These are phyloP conservation scores for Emmonsiellopsis sp. DNA, from an alignment of 2,329 filamentous ascomycete genomes.

Conservation along the genomic window DNA sequence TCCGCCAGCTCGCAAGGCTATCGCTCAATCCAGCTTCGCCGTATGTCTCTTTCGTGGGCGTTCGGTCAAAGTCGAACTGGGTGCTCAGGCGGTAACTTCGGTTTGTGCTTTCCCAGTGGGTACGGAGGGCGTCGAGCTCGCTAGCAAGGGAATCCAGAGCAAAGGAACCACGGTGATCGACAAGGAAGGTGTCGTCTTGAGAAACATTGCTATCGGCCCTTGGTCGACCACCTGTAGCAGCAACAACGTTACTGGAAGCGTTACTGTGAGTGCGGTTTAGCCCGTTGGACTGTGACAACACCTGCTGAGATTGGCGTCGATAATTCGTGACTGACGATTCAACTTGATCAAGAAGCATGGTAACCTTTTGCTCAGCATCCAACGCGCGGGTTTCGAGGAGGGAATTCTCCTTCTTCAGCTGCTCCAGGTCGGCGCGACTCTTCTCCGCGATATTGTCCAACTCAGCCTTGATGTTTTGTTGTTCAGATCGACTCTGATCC, in stretches of 20 bases:
- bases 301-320: conserved; percentile 59
- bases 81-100: conserved; percentile 89
- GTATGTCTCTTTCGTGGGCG: conserved; percentile 37
- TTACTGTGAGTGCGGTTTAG: conserved; percentile 46
- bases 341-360: conserved; percentile 86
- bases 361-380: conserved; percentile 89
- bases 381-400: conserved; percentile 73
- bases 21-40: conserved; percentile 49
- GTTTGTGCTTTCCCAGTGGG: conserved; percentile 91
- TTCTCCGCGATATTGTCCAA: conserved; percentile 48
- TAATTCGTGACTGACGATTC: conserved; percentile 92
- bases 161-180: conserved; percentile 46
- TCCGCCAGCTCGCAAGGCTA: conserved; percentile 71
- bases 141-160: conserved; percentile 85
- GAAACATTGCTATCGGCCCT: conserved; percentile 34
- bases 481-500: conserved; percentile 52
- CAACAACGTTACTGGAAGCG: conserved; percentile 41
- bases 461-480: conserved; percentile 47
- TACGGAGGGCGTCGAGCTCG: conserved; percentile 82
- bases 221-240: conserved; percentile 25
- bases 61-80: conserved; percentile 74
- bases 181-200: conserved; percentile 33
- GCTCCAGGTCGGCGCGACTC: conserved; percentile 62
- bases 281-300: conserved; percentile 27
- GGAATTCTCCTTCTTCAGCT: conserved; percentile 72